These are phyloP conservation scores for Aspergillus panamensis DNA, from an alignment of 495 filamentous ascomycete species.

Conservation along the genomic window DNA sequence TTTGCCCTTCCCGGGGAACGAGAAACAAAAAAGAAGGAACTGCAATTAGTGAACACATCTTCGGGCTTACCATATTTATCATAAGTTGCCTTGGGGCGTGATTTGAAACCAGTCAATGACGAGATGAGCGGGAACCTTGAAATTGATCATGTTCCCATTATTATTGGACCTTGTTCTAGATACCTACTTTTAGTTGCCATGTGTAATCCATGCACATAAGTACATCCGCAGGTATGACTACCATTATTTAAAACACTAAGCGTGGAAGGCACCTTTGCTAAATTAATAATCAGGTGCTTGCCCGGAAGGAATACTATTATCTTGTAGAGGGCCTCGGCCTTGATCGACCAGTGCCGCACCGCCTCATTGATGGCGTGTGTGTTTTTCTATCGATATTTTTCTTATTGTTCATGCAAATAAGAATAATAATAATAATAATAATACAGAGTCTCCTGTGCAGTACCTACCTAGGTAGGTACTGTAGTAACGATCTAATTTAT, in stretches of 20 bases:
- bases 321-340: neutral
- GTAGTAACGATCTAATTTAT: constrained; percentile 6
- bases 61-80: neutral
- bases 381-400: neutral
- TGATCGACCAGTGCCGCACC: neutral
- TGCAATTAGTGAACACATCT: neutral
- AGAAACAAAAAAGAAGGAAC: neutral
- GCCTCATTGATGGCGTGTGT: neutral
- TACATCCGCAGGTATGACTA: neutral
- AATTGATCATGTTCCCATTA: neutral
- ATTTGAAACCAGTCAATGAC: neutral
- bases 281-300: neutral
- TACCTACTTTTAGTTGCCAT: neutral
- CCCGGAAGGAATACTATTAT: neutral
- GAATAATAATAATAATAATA: too few species aligned
- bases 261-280: neutral
- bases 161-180: neutral
- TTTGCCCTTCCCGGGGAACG: neutral
- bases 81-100: neutral
- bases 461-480: too few species aligned
- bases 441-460: neutral
- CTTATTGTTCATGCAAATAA: neutral
- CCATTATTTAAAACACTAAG: neutral
- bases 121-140: neutral
- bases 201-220: neutral